Evolutionary conservation across 345 rosid genomes (phyloP), one percentile per base, ranked within the genome.

Genomic region (Citrus mangshanensis): DNA sequence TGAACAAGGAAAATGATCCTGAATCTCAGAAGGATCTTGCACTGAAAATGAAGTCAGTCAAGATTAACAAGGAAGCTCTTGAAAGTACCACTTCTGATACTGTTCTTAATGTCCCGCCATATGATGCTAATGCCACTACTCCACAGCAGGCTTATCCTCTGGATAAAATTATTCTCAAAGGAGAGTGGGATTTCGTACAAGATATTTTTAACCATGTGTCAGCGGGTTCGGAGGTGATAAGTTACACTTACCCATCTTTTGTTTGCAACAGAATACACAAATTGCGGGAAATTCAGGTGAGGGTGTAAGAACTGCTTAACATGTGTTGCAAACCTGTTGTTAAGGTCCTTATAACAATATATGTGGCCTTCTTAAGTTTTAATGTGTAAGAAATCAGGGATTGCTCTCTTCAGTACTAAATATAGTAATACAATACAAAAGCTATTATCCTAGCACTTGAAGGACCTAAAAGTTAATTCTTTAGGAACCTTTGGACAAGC

Each of bases 81-180:
- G 91, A 83, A 78, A 80, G 68, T 65, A 85, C 89, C 7, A 75
- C 37, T 75, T 76, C 91, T 9, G 83, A 73, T 49, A 74, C 78
- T 69, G 74, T 89, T 40, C 97, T 87, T 71, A 93, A 94, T 81
- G 88, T 93, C 77, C 98, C 98, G 9, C 95, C 94, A 21, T 81
- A 91, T 42, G 75, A 94, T 70, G 73, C 81, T 24, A 82, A 87
- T 74, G 97, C 98, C 28, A 72, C 90, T 1, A 77, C 79, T 22
- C 92, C 95, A 9, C 70, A 54, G 83, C 89, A 87, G 77, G 97
- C 89, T 21, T 96, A 93, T 86, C 99, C 99, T 7, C 65, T 96
- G 62, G 88, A 90, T 64, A 85, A 83, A 85, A 96, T 96, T 77
- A 93, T 96, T 62, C 85, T 85, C 30, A 40, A 72, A 4, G 97